Evolutionary conservation across 192 early-diverging fungal species (phyloP), one percentile per base, ranked within the genome.

Genomic region (Rhizophagus clarus): DNA sequence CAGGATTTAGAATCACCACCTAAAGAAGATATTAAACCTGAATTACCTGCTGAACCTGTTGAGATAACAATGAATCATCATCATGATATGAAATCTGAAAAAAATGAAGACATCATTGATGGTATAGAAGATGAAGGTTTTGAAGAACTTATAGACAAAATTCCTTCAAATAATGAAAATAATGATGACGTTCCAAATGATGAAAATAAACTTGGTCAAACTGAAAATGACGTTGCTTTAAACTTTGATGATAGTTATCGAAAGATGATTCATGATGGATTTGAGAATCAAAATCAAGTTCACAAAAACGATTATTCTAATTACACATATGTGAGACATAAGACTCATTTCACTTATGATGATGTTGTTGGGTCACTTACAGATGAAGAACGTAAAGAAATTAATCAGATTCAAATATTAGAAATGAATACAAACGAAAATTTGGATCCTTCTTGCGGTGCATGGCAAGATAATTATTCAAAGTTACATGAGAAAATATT

Each of bases 401-500:
- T 77, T 64, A 26, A n/a, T 24, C 10, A 14, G 8, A 24, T 40
- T 42, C 31, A 64, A 42, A 6, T 26, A 7, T 61, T 42, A 64
- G 28, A 64, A 45, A 42, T 42, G 4, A 64, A 61, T 61, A 24
- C 31, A 11, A 61, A 77, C 32, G 61, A 37, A 64, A 77, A 62
- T 64, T 61, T 64, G 9, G 75, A 77, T 62, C 10, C 24, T 14
- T 77, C 75, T 34, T 87, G 86, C n/a, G 86, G 86, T 37, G 74
- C 42, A 10, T 87, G 86, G 86, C 84, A 85, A 56, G 60, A 83
- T n/a, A 80, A 81, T 12, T 87, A 87, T 75, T 60, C 40, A 5
- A 72, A 69, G 31, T 72, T 85, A 42, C 86, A 87, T 51, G 60
- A 76, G 8, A 60, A 82, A 0, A 61, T 63, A 29, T 37, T 68